Percentiles rank a stretch among this genome's conserved stretches.
Conservation (phyloP, 2,329 filamentous ascomycete genomes). For the Colletotrichum plurivorum region DNA sequence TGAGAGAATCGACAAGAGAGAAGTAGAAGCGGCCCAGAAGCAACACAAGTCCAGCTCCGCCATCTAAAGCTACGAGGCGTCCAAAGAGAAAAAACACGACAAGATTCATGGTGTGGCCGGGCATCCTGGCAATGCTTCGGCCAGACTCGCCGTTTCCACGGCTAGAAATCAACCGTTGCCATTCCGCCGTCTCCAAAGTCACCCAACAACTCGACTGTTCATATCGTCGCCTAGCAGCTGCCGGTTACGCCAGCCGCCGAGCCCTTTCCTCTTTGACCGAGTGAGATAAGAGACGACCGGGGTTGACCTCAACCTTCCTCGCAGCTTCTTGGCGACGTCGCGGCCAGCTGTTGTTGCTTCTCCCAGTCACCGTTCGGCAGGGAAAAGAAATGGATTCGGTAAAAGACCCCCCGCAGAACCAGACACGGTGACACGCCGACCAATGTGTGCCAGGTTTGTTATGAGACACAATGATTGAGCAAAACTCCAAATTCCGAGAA, state of each 20-base stretch:
- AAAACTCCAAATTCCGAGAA: slow-evolving; percentile 58
- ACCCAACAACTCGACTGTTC: slow-evolving; percentile 43
- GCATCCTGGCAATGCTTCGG: slow-evolving; percentile 55
- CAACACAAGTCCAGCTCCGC: slow-evolving; percentile 49
- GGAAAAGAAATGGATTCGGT: slow-evolving; percentile 31
- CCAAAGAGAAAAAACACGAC: slow-evolving; percentile 56
- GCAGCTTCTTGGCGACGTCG: slow-evolving; percentile 31
- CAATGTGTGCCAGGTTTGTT: slow-evolving; percentile 39
- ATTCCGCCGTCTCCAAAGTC: slow-evolving; percentile 39
- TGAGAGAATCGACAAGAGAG: slow-evolving; percentile 41
- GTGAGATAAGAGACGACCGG: slow-evolving; percentile 17
- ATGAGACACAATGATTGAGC: slow-evolving; percentile 52
- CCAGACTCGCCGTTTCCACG: slow-evolving; percentile 40
- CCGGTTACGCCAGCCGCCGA: slow-evolving; percentile 29
- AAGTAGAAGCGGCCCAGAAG: slow-evolving; percentile 38
- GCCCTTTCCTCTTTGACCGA: slow-evolving; percentile 14
- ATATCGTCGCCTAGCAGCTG: slow-evolving; percentile 49
- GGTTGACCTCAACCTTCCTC: slow-evolving; percentile 18
- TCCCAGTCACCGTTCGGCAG: slow-evolving; percentile 30
- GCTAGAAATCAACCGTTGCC: slow-evolving; percentile 45
- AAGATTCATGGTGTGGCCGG: slow-evolving; percentile 64
- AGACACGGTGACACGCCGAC: slow-evolving; percentile 40
- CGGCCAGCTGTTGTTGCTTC: slow-evolving; percentile 35
- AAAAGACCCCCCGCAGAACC: slow-evolving; percentile 38
- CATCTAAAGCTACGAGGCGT: slow-evolving; percentile 53